Conservation (phyloP, 148 eudicot genomes). For the Bassia scoparia region DNA sequence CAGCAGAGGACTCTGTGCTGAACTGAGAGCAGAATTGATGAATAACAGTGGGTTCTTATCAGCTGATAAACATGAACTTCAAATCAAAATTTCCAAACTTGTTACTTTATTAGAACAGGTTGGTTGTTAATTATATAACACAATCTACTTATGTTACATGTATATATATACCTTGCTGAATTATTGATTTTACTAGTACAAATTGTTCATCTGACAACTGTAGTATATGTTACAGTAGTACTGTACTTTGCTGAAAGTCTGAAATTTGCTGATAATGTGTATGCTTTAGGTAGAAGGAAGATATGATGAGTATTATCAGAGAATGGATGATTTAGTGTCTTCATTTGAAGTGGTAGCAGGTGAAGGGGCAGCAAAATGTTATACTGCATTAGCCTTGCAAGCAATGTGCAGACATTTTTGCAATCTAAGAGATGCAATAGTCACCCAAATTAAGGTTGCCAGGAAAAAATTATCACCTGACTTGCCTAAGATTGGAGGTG, state of each 20-base stretch:
- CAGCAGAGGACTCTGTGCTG: conserved; percentile 44
- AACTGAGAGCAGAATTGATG: conserved; percentile 55
- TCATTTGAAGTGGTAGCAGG: conserved; percentile 84
- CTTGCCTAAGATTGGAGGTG: conserved; percentile 44
- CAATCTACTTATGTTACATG: not conserved
- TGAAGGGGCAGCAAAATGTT: conserved; percentile 64
- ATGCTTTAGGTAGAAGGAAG: conserved; percentile 66
- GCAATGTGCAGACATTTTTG: conserved; percentile 95
- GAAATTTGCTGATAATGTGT: not conserved
- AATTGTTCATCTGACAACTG: not conserved
- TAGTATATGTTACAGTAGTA: not conserved
- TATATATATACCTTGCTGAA: not conserved
- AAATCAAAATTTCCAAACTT: conserved; percentile 64
- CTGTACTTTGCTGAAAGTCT: not conserved
- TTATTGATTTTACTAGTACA: not conserved
- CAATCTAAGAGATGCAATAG: conserved; percentile 64
- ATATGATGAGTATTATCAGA: conserved; percentile 67
- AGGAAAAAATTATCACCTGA: conserved; percentile 47
- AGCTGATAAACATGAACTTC: conserved; percentile 51
- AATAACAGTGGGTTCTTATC: conserved; percentile 35
- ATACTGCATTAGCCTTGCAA: conserved; percentile 86
- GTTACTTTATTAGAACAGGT: conserved; percentile 84
- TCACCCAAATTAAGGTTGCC: conserved; percentile 49
- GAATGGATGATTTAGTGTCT: conserved; percentile 58
- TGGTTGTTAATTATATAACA: conserved; percentile 12